phyloP scores from a whole-genome alignment of 2,329 filamentous ascomycete species.

The Botrytis deweyae region DNA sequence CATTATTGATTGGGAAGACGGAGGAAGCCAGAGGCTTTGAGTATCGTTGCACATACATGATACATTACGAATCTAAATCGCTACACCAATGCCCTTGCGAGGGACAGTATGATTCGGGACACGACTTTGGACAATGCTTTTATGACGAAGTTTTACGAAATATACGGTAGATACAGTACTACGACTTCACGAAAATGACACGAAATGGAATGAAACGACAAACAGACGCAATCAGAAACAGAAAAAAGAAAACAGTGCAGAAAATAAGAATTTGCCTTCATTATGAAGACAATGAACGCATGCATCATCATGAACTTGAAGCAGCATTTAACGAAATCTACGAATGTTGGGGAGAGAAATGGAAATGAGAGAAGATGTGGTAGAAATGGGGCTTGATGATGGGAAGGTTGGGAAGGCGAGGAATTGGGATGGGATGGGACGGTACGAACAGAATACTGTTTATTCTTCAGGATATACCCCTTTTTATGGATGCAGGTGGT shows the following conservation, averaged over 20 bases:
- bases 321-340: not conserved
- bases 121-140: not conserved
- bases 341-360: not conserved
- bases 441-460: not conserved
- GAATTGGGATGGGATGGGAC: not conserved
- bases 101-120: too few species aligned
- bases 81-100: not conserved
- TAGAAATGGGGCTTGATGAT: not conserved
- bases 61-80: not conserved
- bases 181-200: not conserved
- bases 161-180: not conserved
- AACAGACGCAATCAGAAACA: not conserved
- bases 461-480: conserved; percentile 1
- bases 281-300: not conserved
- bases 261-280: not conserved
- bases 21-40: not conserved
- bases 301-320: not conserved
- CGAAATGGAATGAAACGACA: not conserved
- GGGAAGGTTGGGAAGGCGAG: not conserved
- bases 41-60: not conserved
- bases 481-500: not conserved
- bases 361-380: not conserved
- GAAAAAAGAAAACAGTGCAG: not conserved
- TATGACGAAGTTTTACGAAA: not conserved
- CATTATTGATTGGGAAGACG: not conserved